Evolutionary conservation across 768 basidiomycete genomes (phyloP), one percentile per base, ranked within the genome.

Genomic region (Termitomyces sp.): DNA sequence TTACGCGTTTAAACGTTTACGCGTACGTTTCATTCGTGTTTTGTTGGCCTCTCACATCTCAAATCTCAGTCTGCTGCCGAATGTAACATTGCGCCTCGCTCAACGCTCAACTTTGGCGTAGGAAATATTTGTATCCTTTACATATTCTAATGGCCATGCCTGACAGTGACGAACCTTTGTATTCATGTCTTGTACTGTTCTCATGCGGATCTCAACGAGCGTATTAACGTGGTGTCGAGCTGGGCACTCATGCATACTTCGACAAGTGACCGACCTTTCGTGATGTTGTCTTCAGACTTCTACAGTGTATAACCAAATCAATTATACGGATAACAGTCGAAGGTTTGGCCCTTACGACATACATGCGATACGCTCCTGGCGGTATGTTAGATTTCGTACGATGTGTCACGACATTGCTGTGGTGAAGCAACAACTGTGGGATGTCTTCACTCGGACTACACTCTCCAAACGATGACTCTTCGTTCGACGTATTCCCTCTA

Each of bases 131-230:
- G n/a, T n/a, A n/a, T n/a, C n/a, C n/a, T n/a, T n/a, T 5, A 16
- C 14, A 26, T 47, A 47, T 6, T 16, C 26, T 2, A n/a, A 28
- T 47, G 23, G 40, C 40, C 1, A 18, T 23, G 23, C 23, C 23
- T 23, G 23, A 23, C 23, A 23, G 23, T 44, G 23, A 44, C 20
- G 18, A 44, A 23, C 43, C 12, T 44, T 13, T 20, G 14, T 44
- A 91, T 66, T 88, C 88, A 43, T 79, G 91, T 16, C 82, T 93
- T 12, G 91, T 92, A 50, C 89, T 92, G 89, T 44, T 44, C 9
- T 44, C 89, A 0, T 92, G 91, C 65, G 89, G 87, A 5, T 92
- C 91, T 73, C 89, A 92, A 63, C 86, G 91, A 64, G 89, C 89
- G 1, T 90, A 83, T 70, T 82, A 85, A 63, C 81, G 86, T 7